Percentiles rank a stretch among this genome's conserved stretches.
These are phyloP conservation scores for Elsinoe australis DNA, from an alignment of 2,329 filamentous ascomycete genomes.

Conservation along the genomic window DNA sequence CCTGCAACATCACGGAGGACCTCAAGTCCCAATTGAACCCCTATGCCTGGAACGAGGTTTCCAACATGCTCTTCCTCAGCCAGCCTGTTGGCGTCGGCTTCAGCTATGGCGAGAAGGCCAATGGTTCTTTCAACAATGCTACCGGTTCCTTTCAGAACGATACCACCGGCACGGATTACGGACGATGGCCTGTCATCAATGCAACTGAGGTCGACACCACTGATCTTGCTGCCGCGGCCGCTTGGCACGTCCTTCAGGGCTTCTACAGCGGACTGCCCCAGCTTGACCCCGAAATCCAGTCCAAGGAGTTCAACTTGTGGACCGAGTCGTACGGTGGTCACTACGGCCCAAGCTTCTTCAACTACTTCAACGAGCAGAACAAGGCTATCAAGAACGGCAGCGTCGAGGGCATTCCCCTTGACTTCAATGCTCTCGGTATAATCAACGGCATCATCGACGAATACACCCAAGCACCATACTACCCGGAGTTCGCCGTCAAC, in stretches of 20 bases:
- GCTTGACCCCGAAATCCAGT: constrained; percentile 40
- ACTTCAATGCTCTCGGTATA: constrained; percentile 46
- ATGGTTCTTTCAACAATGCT: constrained; percentile 37
- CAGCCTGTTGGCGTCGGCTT: constrained; percentile 55
- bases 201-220: constrained; percentile 47
- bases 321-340: constrained; percentile 36
- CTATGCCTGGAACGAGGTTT: constrained; percentile 53
- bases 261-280: constrained; percentile 45
- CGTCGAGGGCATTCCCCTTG: constrained; percentile 30
- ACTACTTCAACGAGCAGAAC: constrained; percentile 53
- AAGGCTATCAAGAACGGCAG: constrained; percentile 40
- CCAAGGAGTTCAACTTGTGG: constrained; percentile 19
- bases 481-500: constrained; percentile 47
- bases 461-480: constrained; percentile 42
- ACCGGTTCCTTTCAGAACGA: constrained; percentile 42
- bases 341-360: constrained; percentile 50
- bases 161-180: constrained; percentile 36
- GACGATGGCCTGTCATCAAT: constrained; percentile 45
- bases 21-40: constrained; percentile 41
- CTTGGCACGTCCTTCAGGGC: constrained; percentile 50
- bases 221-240: constrained; percentile 47
- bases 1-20: constrained; percentile 35
- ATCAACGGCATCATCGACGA: constrained; percentile 52
- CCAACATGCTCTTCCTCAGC: constrained; percentile 55
- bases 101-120: constrained; percentile 38